phyloP scores from a whole-genome alignment of 768 basidiomycete species.

The Atractiella rhizophila region DNA sequence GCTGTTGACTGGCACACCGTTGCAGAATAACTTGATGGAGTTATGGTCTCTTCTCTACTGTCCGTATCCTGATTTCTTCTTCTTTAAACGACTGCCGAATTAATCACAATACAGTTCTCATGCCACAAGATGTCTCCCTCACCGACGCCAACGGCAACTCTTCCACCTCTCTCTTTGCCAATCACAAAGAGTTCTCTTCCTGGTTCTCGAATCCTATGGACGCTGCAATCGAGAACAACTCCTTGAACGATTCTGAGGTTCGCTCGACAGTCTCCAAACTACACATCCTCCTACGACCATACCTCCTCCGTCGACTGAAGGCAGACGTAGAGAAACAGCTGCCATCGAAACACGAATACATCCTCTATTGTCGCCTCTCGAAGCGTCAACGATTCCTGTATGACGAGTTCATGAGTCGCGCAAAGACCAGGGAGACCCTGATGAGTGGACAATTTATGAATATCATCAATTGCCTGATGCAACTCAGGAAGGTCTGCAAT shows the following conservation, averaged over 20 bases:
- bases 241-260: conserved; percentile 46
- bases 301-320: conserved; percentile 80
- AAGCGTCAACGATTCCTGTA: conserved; percentile 59
- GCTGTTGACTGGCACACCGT: conserved; percentile 80
- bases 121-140: conserved; percentile 37
- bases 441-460: conserved; percentile 39
- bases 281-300: conserved; percentile 66
- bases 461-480: conserved; percentile 48
- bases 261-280: conserved; percentile 27
- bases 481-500: conserved; percentile 86
- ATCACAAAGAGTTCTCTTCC: conserved; percentile 73
- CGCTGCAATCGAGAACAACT: conserved; percentile 49
- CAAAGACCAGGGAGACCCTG: conserved; percentile 34
- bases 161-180: conserved; percentile 62
- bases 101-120: conserved; percentile 30
- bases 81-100: background rate
- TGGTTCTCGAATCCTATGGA: conserved; percentile 78
- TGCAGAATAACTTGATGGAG: conserved; percentile 75
- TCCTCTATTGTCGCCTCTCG: conserved; percentile 72
- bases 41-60: conserved; percentile 22
- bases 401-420: conserved; percentile 51
- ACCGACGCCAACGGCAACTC: conserved; percentile 6
- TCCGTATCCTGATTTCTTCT: background rate
- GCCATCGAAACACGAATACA: conserved; percentile 41
- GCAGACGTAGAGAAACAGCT: conserved; percentile 69